Evolutionary conservation across 257 asterid genomes (phyloP), one percentile per base, ranked within the genome.

Genomic region (Scutellaria minor): DNA sequence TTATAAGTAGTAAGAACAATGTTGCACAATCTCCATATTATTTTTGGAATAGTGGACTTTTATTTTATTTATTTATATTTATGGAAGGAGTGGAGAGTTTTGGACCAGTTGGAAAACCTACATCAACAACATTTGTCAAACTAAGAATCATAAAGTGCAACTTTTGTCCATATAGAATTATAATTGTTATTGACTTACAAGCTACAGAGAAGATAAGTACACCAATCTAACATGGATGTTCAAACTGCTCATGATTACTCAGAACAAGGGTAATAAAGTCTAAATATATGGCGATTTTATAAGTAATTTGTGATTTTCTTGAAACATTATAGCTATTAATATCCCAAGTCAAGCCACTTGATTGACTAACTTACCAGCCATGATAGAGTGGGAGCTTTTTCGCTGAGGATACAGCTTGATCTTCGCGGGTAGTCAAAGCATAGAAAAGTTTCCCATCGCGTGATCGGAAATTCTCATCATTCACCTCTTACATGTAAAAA

Each of bases 71-170:
- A 1, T 31, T 31, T 31, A 31, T 31, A 31, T 31, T 31, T 31
- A 31, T 31, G 37, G 37, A 31, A 31, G 37, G 3, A 31, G 37
- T 31, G 37, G 37, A 31, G 37, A 2, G 37, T 31, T 31, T 31
- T 31, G 37, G 37, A 31, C 37, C 37, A 31, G 37, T 31, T 31
- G 37, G 37, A 31, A 31, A 2, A 31, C 37, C 5, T 31, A 31
- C 37, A 31, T 31, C 37, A 69, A 60, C 46, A 53, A 10, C 76
- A 64, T 71, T 71, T 60, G 75, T 72, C 78, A 75, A 75, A 71
- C 44, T 31, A 31, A 31, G 37, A 31, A 31, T 31, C 37, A 31
- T 31, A 4, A 31, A 31, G 37, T 31, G 37, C 37, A 31, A 71
- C 69, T 70, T 59, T 71, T 70, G 70, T 71, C 74, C 53, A 10